Evolutionary conservation across 192 early-diverging fungal genomes (phyloP).

Genomic region (Haplosporangium gracile): DNA sequence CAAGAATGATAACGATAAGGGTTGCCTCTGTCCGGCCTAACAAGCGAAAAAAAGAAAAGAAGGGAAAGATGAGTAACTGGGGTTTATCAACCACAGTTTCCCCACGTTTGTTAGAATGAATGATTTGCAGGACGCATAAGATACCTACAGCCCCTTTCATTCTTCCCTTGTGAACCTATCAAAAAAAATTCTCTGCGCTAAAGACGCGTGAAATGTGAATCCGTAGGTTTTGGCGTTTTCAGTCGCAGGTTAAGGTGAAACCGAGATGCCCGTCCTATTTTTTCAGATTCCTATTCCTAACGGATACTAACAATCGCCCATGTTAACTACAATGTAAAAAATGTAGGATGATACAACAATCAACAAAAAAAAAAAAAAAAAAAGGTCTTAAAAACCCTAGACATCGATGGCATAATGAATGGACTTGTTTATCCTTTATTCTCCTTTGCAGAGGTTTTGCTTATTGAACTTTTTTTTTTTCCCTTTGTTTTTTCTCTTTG

Average conservation of each 20-base stretch:
- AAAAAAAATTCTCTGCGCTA: background rate
- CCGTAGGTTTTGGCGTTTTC: background rate
- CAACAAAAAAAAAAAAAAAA: background rate
- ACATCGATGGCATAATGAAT: background rate
- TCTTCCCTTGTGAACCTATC: background rate
- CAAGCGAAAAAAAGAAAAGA: background rate
- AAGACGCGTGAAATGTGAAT: background rate
- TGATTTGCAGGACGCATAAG: background rate
- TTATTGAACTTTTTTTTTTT: background rate
- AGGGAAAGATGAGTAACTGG: background rate
- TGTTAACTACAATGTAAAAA: background rate
- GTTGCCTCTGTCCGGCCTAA: background rate
- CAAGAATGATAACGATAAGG: background rate
- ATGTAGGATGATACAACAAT: background rate
- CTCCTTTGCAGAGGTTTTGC: background rate
- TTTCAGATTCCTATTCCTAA: background rate
- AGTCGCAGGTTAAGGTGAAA: background rate
- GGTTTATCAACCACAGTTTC: background rate
- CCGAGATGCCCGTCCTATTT: background rate
- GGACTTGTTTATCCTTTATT: background rate
- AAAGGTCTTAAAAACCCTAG: background rate
- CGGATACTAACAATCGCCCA: background rate
- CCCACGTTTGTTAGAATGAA: background rate
- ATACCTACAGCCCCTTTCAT: no score
- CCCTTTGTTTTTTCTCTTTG: background rate